phyloP scores from a whole-genome alignment of 768 basidiomycete genomes.

The Lentinula raphanica region DNA sequence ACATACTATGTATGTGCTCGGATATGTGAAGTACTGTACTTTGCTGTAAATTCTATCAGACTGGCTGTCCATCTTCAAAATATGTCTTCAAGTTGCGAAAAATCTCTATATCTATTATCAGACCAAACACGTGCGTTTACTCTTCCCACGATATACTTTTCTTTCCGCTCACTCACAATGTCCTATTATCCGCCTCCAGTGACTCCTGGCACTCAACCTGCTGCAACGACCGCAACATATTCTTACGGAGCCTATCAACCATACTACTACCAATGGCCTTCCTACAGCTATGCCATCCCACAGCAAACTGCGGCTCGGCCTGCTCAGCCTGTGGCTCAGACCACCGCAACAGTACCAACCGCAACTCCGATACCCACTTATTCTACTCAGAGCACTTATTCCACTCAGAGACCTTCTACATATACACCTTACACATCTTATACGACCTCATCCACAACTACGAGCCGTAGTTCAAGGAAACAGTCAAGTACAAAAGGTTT shows the following conservation, averaged over 20 bases:
- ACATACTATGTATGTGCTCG: too few species aligned
- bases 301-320: slow-evolving; percentile 18
- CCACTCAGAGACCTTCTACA: slow-evolving; percentile 32
- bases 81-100: too few species aligned
- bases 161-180: slow-evolving; percentile 1
- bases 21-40: too few species aligned
- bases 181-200: slow-evolving; percentile 9
- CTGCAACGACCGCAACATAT: slow-evolving; percentile 49
- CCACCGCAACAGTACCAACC: slow-evolving; percentile 23
- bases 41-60: too few species aligned
- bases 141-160: background rate
- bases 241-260: slow-evolving; percentile 61
- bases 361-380: slow-evolving; percentile 25
- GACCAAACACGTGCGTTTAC: too few species aligned
- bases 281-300: slow-evolving; percentile 55
- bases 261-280: slow-evolving; percentile 60
- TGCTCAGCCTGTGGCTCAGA: slow-evolving; percentile 24
- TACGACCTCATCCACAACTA: slow-evolving; percentile 34
- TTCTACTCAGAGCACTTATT: slow-evolving; percentile 18
- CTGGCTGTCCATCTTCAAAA: too few species aligned
- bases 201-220: slow-evolving; percentile 5
- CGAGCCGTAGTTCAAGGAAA: slow-evolving; percentile 51
- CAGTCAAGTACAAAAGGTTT: slow-evolving; percentile 68
- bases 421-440: slow-evolving; percentile 57
- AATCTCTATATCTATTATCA: too few species aligned